Evolutionary conservation across 2,329 filamentous ascomycete species (phyloP), one percentile per base, ranked within the genome.

Genomic region (Aotearoamyces nothofagi): DNA sequence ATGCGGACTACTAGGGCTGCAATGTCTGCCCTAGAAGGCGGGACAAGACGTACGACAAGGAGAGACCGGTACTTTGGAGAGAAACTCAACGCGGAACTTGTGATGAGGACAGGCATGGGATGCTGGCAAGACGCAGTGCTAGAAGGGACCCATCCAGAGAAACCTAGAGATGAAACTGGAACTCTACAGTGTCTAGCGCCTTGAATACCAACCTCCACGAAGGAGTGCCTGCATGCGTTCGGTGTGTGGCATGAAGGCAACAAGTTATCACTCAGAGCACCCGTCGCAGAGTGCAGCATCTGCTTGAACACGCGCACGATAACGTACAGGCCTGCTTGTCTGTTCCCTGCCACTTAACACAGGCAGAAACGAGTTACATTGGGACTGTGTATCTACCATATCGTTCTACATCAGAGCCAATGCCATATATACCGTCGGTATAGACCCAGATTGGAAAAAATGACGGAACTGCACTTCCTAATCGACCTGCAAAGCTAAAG

Each of bases 11-110:
- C 83, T 0, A 59, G 82, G 30, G 71, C 77, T 26, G 79, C 79
- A 26, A 66, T 78, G 31, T 80, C 78, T 19, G 83, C 83, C 1
- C 55, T 86, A 1, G 82, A 90, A 47, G 80, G 80, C 9, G 76
- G 79, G 1, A 61, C 67, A 30, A 67, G 82, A 36, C 62, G 63
- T 16, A 69, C 57, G 3, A 80, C 74, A 5, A 63, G 81, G 23
- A 61, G 69, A 27, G 79, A 87, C 35, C 65, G 63, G 33, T 90
- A 82, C 61, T 87, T 92, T 44, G 58, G 64, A 1, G 58, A 63
- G 3, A 57, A 60, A 8, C 49, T 81, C 7, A 73, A 79, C 41
- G 58, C 70, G 3, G 49, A 58, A 2, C 54, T 66, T 13, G 70
- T 87, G 3, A 60, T 83, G 53, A 57, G 54, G n/a, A 87, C 82